phyloP scores from a whole-genome alignment of 106 monocot genomes.

The Hemerocallis citrina region DNA sequence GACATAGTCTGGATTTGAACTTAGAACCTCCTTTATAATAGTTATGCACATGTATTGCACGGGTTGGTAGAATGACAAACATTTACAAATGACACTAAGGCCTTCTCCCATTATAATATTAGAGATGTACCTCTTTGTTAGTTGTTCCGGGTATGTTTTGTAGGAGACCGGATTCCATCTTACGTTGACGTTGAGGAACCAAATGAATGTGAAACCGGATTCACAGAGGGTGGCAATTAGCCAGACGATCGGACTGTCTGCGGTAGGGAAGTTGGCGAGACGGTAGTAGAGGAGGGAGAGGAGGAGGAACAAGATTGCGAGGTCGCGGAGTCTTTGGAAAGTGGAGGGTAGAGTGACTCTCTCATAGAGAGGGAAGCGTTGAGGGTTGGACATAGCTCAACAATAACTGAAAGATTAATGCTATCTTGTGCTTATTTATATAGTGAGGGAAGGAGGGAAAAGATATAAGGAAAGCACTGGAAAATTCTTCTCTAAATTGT shows the following conservation, averaged over 20 bases:
- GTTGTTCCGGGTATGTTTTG: conserved; percentile 24
- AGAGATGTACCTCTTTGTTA: conserved; percentile 17
- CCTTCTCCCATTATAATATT: too few relatives aligned
- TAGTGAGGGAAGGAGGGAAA: too few relatives aligned
- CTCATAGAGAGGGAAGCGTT: conserved; percentile 26
- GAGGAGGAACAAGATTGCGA: conserved; percentile 28
- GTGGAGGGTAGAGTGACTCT: conserved; percentile 13
- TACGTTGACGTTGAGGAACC: conserved; percentile 24
- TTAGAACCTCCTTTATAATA: too few relatives aligned
- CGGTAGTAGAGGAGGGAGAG: conserved; percentile 25
- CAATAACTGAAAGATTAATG: too few relatives aligned
- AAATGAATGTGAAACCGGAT: conserved; percentile 45
- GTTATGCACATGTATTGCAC: too few relatives aligned
- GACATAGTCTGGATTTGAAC: too few relatives aligned
- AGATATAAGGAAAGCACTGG: too few relatives aligned
- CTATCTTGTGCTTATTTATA: too few relatives aligned
- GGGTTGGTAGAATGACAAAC: too few relatives aligned
- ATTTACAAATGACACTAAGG: too few relatives aligned
- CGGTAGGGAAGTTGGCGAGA: conserved; percentile 1
- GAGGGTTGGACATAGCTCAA: neutral
- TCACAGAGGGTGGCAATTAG: conserved; percentile 31
- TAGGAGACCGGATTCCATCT: conserved; percentile 30
- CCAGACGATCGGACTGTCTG: neutral
- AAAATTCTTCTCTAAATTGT: too few relatives aligned
- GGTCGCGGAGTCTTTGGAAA: conserved; percentile 5